These are phyloP conservation scores for Herpetospermum pedunculosum DNA, from an alignment of 306 rosid species.

Conservation along the genomic window DNA sequence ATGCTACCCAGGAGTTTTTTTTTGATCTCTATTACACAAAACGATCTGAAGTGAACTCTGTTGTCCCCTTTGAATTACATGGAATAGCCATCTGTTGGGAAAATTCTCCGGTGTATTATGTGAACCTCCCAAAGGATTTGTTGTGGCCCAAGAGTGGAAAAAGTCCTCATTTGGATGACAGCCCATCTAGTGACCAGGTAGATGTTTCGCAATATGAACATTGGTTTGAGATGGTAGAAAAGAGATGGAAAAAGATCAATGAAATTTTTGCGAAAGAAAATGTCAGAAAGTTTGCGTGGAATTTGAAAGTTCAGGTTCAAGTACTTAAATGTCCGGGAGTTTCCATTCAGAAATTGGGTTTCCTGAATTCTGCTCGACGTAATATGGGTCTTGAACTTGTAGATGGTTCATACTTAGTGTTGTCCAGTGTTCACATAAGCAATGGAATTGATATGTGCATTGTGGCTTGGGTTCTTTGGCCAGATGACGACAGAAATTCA, in stretches of 20 bases:
- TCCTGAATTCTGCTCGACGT: slow-evolving; percentile 34
- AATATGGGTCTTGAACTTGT: slow-evolving; percentile 38
- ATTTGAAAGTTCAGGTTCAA: slow-evolving; percentile 82
- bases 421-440: slow-evolving; percentile 39
- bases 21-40: slow-evolving; percentile 75
- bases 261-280: slow-evolving; percentile 48
- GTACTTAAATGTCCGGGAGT: slow-evolving; percentile 65
- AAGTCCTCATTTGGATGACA: slow-evolving; percentile 22
- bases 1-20: slow-evolving; percentile 47
- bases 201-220: slow-evolving; percentile 31
- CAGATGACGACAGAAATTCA: slow-evolving; percentile 91
- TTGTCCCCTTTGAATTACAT: slow-evolving; percentile 59
- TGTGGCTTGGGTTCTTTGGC: slow-evolving; percentile 93
- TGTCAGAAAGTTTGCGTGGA: slow-evolving; percentile 72
- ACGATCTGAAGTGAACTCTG: slow-evolving; percentile 50
- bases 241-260: slow-evolving; percentile 65
- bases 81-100: slow-evolving; percentile 96
- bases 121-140: slow-evolving; percentile 81
- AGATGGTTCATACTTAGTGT: slow-evolving; percentile 45
- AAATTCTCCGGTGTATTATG: slow-evolving; percentile 67
- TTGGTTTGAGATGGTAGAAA: slow-evolving; percentile 34
- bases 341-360: slow-evolving; percentile 59
- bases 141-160: slow-evolving; percentile 35
- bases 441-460: slow-evolving; percentile 69
- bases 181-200: slow-evolving; percentile 27